Evolutionary conservation across 2,329 filamentous ascomycete genomes (phyloP).

Genomic region (Colletotrichum filicis): DNA sequence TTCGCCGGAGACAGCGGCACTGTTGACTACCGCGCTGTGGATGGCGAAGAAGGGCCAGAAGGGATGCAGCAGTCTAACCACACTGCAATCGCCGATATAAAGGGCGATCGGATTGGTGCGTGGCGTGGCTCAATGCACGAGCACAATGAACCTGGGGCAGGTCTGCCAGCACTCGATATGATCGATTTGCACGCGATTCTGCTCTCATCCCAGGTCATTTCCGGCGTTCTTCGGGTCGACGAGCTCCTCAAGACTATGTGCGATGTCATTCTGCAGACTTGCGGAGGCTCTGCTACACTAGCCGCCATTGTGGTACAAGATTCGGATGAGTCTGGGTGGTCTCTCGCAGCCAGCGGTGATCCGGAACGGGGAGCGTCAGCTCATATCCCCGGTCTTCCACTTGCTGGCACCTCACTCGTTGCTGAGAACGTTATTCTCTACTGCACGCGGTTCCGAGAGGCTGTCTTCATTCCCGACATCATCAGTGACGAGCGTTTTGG

Average conservation of each 20-base stretch:
- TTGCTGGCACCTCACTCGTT: slow-evolving; percentile 75
- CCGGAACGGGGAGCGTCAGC: slow-evolving; percentile 75
- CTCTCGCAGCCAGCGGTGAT: slow-evolving; percentile 78
- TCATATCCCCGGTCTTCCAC: slow-evolving; percentile 72
- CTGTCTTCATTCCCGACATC: slow-evolving; percentile 79
- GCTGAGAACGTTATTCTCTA: slow-evolving; percentile 82
- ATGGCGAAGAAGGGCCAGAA: slow-evolving; percentile 55
- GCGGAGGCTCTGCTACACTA: slow-evolving; percentile 75
- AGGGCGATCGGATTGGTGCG: slow-evolving; percentile 69
- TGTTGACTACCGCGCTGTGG: slow-evolving; percentile 61
- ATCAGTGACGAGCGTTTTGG: slow-evolving; percentile 82
- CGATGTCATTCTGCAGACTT: slow-evolving; percentile 82
- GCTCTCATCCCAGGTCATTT: slow-evolving; percentile 82
- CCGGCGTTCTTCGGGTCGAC: slow-evolving; percentile 80
- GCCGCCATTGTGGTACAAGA: slow-evolving; percentile 81
- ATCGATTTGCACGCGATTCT: slow-evolving; percentile 83
- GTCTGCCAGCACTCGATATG: slow-evolving; percentile 82
- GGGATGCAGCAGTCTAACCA: slow-evolving; percentile 55
- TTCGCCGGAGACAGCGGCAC: slow-evolving; percentile 68
- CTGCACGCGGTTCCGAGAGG: slow-evolving; percentile 79
- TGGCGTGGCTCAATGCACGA: slow-evolving; percentile 70
- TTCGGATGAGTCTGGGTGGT: slow-evolving; percentile 72
- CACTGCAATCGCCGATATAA: slow-evolving; percentile 58
- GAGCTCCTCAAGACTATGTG: slow-evolving; percentile 83
- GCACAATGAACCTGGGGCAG: slow-evolving; percentile 66